Conservation (phyloP, 176 grass and related monocot species). For the Musa beccarii region DNA sequence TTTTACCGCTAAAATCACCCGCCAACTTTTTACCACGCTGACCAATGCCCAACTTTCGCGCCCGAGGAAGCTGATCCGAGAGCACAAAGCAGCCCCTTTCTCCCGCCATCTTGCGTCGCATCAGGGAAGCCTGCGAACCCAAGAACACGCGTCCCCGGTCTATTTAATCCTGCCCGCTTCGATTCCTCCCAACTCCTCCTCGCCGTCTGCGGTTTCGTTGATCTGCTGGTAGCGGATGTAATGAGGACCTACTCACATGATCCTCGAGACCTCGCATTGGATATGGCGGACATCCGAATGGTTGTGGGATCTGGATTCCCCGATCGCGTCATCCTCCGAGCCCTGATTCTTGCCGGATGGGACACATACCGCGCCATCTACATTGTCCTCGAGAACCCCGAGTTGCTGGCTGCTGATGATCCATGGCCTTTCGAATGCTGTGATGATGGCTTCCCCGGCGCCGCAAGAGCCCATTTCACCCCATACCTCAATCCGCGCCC, state of each 20-base stretch:
- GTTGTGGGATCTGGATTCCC: constrained; percentile 32
- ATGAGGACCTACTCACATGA: background rate
- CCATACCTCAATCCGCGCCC: constrained; percentile 69
- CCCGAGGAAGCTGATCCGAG: too few species aligned
- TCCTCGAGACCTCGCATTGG: constrained; percentile 37
- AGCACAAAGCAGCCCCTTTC: too few species aligned
- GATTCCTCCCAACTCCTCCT: too few species aligned
- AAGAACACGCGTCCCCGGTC: too few species aligned
- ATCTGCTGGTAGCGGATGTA: too few species aligned
- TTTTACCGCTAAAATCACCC: too few species aligned
- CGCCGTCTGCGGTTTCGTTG: too few species aligned
- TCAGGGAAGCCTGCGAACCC: too few species aligned
- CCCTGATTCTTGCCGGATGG: constrained; percentile 42
- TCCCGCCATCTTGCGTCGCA: too few species aligned
- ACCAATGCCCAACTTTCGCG: too few species aligned
- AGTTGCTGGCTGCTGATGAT: background rate
- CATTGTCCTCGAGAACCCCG: constrained; percentile 41
- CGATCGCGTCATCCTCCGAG: constrained; percentile 29
- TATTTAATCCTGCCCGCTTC: too few species aligned
- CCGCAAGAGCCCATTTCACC: constrained; percentile 35
- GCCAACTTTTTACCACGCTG: too few species aligned
- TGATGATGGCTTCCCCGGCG: constrained; percentile 4
- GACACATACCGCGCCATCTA: constrained; percentile 58
- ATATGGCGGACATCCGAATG: constrained; percentile 42
- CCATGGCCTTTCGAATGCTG: constrained; percentile 1